phyloP scores from a whole-genome alignment of 2,329 filamentous ascomycete genomes.

The Microdochium paspali region DNA sequence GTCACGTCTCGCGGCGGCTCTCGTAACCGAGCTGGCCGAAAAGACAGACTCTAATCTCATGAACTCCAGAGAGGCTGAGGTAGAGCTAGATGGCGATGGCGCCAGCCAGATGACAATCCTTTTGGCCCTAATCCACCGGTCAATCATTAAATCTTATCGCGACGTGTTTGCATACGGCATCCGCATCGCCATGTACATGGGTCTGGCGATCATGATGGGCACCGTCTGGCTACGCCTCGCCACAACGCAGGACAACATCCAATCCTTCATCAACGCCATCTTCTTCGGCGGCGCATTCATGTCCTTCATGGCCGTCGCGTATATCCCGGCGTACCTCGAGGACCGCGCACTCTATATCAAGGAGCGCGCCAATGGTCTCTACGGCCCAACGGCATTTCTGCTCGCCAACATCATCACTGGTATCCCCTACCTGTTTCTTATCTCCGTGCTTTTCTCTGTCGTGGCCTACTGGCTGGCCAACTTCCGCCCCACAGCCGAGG shows the following conservation, averaged over 20 bases:
- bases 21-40: conserved; percentile 1
- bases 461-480: conserved; percentile 75
- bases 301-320: conserved; percentile 77
- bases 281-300: conserved; percentile 69
- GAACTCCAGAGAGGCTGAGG: conserved; percentile 10
- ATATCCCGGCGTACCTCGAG: conserved; percentile 76
- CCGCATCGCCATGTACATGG: conserved; percentile 67
- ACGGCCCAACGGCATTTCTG: conserved; percentile 64
- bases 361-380: conserved; percentile 74
- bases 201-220: conserved; percentile 76
- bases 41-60: conserved; percentile 11
- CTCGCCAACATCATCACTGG: conserved; percentile 76
- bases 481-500: conserved; percentile 53
- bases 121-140: conserved; percentile 62
- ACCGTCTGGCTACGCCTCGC: conserved; percentile 74
- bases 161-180: conserved; percentile 81
- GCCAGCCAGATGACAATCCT: conserved; percentile 30
- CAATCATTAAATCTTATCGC: conserved; percentile 75
- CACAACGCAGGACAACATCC: conserved; percentile 62
- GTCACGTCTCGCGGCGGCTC: conserved; percentile 21
- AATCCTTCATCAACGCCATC: conserved; percentile 75
- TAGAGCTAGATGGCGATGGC: conserved; percentile 4
- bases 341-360: conserved; percentile 65
- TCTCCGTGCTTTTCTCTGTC: conserved; percentile 64
- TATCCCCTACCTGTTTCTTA: conserved; percentile 71